A percentile compares a stretch with the other conserved stretches of the same genome.
Evolutionary conservation across 164 flowering plant genomes (phyloP).

Genomic region (Annona cherimola): DNA sequence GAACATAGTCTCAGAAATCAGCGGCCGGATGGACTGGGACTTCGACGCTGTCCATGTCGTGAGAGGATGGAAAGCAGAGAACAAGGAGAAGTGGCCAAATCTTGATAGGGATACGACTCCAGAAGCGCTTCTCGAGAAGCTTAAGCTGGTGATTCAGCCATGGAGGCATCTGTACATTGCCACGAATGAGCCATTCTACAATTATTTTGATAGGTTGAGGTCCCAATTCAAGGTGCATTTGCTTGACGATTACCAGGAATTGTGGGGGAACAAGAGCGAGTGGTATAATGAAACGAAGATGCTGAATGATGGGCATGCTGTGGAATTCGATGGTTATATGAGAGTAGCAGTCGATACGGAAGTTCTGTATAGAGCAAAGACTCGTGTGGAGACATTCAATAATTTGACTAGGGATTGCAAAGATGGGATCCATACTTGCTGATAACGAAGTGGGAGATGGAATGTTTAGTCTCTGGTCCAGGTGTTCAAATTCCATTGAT

Average conservation of each 20-base stretch:
- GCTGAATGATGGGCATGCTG: conserved; percentile 61
- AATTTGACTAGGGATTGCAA: conserved; percentile 90
- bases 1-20: conserved; percentile 88
- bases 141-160: conserved; percentile 49
- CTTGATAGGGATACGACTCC: conserved; percentile 83
- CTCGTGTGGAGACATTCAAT: conserved; percentile 78
- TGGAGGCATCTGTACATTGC: conserved; percentile 86
- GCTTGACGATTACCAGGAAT: conserved; percentile 77
- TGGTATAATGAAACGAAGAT: conserved; percentile 82
- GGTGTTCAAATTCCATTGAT: background rate
- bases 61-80: conserved; percentile 84
- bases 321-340: conserved; percentile 95
- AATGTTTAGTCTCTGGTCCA: background rate
- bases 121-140: conserved; percentile 50
- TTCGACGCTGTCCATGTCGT: conserved; percentile 95
- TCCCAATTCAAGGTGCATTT: conserved; percentile 76
- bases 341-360: conserved; percentile 93
- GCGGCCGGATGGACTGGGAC: conserved; percentile 95
- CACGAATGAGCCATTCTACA: conserved; percentile 81
- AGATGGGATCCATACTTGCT: conserved; percentile 91
- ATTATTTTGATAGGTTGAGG: conserved; percentile 82
- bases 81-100: conserved; percentile 87
- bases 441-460: conserved; percentile 19
- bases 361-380: conserved; percentile 80
- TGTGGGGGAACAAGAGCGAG: conserved; percentile 85